These are phyloP conservation scores for Juglanconis sp. DNA, from an alignment of 2,329 filamentous ascomycete genomes.

Conservation along the genomic window DNA sequence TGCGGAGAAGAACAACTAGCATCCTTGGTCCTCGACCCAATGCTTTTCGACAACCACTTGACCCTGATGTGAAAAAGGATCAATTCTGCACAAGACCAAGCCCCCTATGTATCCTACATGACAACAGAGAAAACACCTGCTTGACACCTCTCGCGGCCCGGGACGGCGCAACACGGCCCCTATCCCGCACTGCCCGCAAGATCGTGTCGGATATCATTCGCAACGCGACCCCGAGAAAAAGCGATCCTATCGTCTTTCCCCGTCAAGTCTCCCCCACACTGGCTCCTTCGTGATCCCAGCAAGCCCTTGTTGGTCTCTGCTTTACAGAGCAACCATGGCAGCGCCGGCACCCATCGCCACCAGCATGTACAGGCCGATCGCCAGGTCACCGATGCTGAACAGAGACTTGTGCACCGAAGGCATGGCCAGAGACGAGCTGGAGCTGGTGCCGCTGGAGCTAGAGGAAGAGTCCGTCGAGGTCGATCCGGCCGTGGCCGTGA, in stretches of 20 bases:
- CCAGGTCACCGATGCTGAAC: conserved; percentile 45
- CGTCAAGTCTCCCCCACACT: not conserved
- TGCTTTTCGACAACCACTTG: not conserved
- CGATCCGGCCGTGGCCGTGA: conserved; percentile 41
- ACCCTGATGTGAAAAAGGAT: conserved; percentile 4
- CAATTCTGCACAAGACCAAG: conserved; percentile 12
- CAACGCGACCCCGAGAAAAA: conserved; percentile 12
- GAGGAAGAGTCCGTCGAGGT: conserved; percentile 28
- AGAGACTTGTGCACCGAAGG: conserved; percentile 35
- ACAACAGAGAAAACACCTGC: conserved; percentile 9
- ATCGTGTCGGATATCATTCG: conserved; percentile 18
- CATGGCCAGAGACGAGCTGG: conserved; percentile 36
- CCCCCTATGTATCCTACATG: conserved; percentile 15
- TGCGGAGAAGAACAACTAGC: not conserved
- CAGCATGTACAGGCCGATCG: conserved; percentile 48
- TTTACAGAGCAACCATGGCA: conserved; percentile 53
- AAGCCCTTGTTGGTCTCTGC: conserved; percentile 19
- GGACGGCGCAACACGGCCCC: not conserved
- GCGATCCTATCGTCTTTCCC: not conserved
- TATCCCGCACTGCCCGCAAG: not conserved
- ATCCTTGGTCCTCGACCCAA: not conserved
- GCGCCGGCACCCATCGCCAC: conserved; percentile 52
- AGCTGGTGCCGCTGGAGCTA: conserved; percentile 20
- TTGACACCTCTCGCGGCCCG: conserved; percentile 14
- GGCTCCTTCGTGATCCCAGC: not conserved